phyloP scores from a whole-genome alignment of 495 filamentous ascomycete species.

The Podospora didyma region DNA sequence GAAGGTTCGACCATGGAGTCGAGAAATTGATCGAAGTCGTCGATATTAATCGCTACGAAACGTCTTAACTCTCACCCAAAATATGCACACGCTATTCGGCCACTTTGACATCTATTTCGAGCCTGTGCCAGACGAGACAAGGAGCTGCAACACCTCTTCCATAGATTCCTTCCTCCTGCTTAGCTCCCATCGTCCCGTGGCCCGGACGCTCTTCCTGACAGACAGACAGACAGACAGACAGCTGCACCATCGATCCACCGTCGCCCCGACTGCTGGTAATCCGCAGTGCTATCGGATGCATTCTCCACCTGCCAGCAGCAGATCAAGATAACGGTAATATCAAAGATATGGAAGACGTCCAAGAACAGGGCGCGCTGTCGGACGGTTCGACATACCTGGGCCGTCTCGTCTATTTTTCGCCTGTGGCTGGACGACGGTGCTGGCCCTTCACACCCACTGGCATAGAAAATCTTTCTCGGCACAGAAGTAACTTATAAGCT shows the following conservation, averaged over 20 bases:
- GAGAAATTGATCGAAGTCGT: no score
- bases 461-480: not conserved
- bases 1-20: no score
- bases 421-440: not conserved
- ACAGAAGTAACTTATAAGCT: not conserved
- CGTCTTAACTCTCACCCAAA: no score
- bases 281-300: no score
- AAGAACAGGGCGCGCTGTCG: not conserved
- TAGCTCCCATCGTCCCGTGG: not conserved
- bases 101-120: constrained; percentile 6
- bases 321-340: no score
- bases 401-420: constrained; percentile 2
- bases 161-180: not conserved
- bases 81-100: not conserved
- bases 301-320: no score
- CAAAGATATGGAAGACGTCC: constrained; percentile 1
- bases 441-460: not conserved
- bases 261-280: no score
- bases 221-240: no score
- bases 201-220: constrained; percentile 5
- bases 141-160: constrained; percentile 5
- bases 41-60: no score
- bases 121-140: constrained; percentile 1
- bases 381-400: constrained; percentile 10
- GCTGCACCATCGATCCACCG: constrained; percentile 3